These are phyloP conservation scores for Colletotrichum lentis DNA, from an alignment of 2,329 filamentous ascomycete genomes.

Conservation along the genomic window DNA sequence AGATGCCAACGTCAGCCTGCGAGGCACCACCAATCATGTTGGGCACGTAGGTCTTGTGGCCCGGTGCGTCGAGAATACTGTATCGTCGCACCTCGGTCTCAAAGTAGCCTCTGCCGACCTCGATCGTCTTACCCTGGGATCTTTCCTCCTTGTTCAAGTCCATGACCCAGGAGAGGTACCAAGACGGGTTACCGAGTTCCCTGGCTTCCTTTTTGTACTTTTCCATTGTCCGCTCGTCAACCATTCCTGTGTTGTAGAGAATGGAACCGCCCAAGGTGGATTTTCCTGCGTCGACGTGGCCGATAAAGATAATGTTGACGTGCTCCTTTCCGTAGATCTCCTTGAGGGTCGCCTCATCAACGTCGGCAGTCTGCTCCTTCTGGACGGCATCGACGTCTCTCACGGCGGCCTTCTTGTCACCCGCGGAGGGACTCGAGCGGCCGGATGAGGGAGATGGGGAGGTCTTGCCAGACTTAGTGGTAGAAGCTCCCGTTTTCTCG, in stretches of 20 bases:
- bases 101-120: conserved; percentile 94
- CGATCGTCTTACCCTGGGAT: conserved; percentile 96
- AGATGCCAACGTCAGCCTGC: conserved; percentile 90
- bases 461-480: conserved; percentile 70
- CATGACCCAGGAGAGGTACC: conserved; percentile 98
- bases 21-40: conserved; percentile 98
- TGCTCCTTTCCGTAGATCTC: conserved; percentile 96
- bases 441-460: conserved; percentile 86
- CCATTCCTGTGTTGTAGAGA: conserved; percentile 94
- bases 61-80: conserved; percentile 95
- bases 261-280: conserved; percentile 95
- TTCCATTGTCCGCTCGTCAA: conserved; percentile 97
- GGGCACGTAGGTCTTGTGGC: conserved; percentile 97
- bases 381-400: conserved; percentile 84
- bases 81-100: conserved; percentile 96
- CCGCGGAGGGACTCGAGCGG: conserved; percentile 78
- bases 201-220: conserved; percentile 98
- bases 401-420: conserved; percentile 57
- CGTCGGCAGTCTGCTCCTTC: conserved; percentile 80
- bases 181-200: conserved; percentile 94
- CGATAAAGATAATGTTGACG: conserved; percentile 96
- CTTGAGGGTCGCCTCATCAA: conserved; percentile 77
- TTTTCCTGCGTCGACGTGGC: conserved; percentile 98
- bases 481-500: conserved; percentile 79
- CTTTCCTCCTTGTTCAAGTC: conserved; percentile 97